Evolutionary conservation across 2,329 filamentous ascomycete species (phyloP), one percentile per base, ranked within the genome.

Genomic region (Didymosphaeria variabile): DNA sequence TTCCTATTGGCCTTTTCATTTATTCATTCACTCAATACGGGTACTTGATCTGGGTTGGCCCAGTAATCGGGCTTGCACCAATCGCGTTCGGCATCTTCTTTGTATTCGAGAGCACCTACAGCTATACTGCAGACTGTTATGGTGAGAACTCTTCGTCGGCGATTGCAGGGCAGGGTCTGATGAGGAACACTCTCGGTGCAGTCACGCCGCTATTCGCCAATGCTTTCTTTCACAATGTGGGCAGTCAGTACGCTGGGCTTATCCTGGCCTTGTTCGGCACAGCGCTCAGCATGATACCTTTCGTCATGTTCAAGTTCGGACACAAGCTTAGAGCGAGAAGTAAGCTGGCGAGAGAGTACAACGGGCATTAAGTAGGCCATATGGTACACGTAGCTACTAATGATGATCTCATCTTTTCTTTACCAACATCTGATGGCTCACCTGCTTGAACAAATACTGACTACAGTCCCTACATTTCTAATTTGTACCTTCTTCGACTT

Each of bases 81-180:
- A 85, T 85, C 55, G 78, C 82, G 3, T 80, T 85, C 58, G 84
- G 84, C 5, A 85, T 86, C 70, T 85, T 82, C 79, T 86, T 85
- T 73, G 82, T 80, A 29, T 80, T 81, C 64, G 79, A 80, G 64
- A 72, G 71, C 17, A 79, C 77, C 13, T 85, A 85, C 69, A 80
- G 76, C 8, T 85, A 84, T 68, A 85, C 83, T 0, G 80, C 83
- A 5, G 83, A 85, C 65, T 85, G 83, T 70, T 85, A 85, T 59
- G 83, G 83, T 21, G 79, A 81, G 59, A 84, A 72, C 29, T 75
- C 77, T 1, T 78, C 74, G 1, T 77, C 74, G 13, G 79, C 79
- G 19, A 80, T 85, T 55, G 84, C 84, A 1, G 83, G 82, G 1
- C 83, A 85, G 70, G 82, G 83, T 21, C 76, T 85, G 57, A 82